Evolutionary conservation across 2,329 filamentous ascomycete genomes (phyloP).

Genomic region (Sarocladiaceae sp.): DNA sequence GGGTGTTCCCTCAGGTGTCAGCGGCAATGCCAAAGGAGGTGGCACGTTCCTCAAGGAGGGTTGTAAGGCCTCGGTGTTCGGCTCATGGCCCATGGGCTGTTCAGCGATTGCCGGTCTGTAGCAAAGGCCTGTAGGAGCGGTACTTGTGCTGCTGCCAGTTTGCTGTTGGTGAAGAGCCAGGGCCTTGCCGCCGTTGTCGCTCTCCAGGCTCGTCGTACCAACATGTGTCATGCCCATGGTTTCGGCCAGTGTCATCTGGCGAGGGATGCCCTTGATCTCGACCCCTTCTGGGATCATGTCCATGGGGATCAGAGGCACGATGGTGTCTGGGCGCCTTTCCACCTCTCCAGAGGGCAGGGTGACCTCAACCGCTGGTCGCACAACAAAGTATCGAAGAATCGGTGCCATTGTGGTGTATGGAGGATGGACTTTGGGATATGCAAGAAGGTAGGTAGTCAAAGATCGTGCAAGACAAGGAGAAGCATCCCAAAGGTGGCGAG

Average conservation of each 20-base stretch:
- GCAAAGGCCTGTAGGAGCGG: background rate
- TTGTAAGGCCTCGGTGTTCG: background rate
- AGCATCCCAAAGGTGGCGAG: background rate
- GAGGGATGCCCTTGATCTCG: constrained; percentile 38
- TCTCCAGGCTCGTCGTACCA: constrained; percentile 20
- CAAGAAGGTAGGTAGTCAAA: too few relatives aligned
- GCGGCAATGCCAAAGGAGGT: background rate
- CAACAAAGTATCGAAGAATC: constrained; percentile 34
- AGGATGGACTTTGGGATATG: too few relatives aligned
- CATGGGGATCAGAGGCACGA: constrained; percentile 50
- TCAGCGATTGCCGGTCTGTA: background rate
- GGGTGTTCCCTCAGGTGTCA: background rate
- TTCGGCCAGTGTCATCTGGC: constrained; percentile 33
- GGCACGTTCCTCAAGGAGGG: background rate
- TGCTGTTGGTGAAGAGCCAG: background rate
- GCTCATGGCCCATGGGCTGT: background rate
- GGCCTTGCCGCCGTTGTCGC: background rate
- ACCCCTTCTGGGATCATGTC: constrained; percentile 48
- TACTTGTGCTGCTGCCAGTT: background rate
- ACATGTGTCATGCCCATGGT: constrained; percentile 34
- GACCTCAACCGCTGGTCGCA: constrained; percentile 30
- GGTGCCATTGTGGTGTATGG: too few relatives aligned
- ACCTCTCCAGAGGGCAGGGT: constrained; percentile 18
- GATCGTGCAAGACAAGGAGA: background rate
- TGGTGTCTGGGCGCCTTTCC: constrained; percentile 23